Evolutionary conservation across 176 grass and related monocot species (phyloP), one percentile per base, ranked within the genome.

Genomic region (Cenchrus purpureus): DNA sequence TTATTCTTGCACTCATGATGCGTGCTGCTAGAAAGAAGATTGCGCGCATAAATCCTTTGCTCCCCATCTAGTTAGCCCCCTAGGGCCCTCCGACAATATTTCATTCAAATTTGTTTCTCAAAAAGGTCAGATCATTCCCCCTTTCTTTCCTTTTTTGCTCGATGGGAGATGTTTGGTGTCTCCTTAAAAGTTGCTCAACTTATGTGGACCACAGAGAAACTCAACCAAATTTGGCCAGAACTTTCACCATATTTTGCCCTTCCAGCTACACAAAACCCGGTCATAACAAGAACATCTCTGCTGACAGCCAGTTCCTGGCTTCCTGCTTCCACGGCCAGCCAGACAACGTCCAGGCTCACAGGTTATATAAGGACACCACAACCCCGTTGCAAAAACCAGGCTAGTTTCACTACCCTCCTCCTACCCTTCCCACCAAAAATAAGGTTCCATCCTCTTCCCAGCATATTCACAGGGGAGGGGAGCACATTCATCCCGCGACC

Each of bases 391-490:
- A 10, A 67, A 40, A 77, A 42, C 49, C 68, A 58, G 88, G 80
- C 51, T 46, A 86, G 66, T 74, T 78, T 74, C 43, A n/a, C 22
- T 67, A 60, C 88, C 88, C 74, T 79, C 83, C 71, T 86, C 78
- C 49, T 48, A 48, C 28, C 4, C 43, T 73, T 64, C 34, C 57
- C 68, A 61, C 65, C 87, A 40, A 76, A 76, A 76, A 76, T 62
- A 79, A 22, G 22, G 9, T 4, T n/a, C 49, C 16, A 34, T 16
- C 73, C 32, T 9, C 32, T 76, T 55, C 4, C 54, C 32, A 12
- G 8, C 56, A 48, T 57, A 45, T 77, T 19, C 37, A 16, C 3
- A 2, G 77, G 81, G 88, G 62, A 44, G 72, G 81, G 66, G 84
- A 56, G 62, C 81, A 51, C 72, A 86, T 76, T 11, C 13, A 54